Conservation (phyloP, 2,329 filamentous ascomycete species). For the Exophiala calicioides region DNA sequence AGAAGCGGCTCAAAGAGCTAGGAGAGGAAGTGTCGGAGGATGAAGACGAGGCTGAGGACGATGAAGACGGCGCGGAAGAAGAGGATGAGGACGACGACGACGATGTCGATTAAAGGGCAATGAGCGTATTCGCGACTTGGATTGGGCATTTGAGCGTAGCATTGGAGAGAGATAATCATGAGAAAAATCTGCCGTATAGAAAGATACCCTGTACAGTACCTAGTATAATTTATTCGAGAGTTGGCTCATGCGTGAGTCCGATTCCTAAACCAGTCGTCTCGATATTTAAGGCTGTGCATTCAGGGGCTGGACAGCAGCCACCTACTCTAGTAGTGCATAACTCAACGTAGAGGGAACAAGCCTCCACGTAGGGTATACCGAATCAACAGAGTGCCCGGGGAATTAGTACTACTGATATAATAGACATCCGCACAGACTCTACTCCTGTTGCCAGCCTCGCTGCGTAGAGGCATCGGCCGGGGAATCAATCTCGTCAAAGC, state of each 20-base stretch:
- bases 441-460: too few species aligned
- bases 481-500: too few species aligned
- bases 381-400: too few species aligned
- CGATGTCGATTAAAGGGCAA: slow-evolving; percentile 27
- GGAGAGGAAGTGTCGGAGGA: slow-evolving; percentile 73
- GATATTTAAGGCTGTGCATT: too few species aligned
- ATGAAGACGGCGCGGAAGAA: slow-evolving; percentile 58
- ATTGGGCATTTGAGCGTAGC: background rate
- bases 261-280: background rate
- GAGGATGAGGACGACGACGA: slow-evolving; percentile 41
- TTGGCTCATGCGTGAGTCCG: background rate
- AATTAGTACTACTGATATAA: too few species aligned
- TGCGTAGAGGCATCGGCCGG: too few species aligned
- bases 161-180: background rate
- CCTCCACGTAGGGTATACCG: too few species aligned
- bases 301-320: too few species aligned
- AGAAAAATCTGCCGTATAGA: slow-evolving; percentile 12
- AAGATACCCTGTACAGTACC: slow-evolving; percentile 19
- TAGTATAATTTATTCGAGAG: background rate
- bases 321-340: too few species aligned
- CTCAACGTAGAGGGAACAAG: too few species aligned
- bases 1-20: slow-evolving; percentile 63
- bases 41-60: slow-evolving; percentile 66
- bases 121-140: background rate
- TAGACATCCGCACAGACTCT: too few species aligned